Evolutionary conservation across 1,284 basidiomycete genomes (phyloP).

Genomic region (Abortiporus biennis): DNA sequence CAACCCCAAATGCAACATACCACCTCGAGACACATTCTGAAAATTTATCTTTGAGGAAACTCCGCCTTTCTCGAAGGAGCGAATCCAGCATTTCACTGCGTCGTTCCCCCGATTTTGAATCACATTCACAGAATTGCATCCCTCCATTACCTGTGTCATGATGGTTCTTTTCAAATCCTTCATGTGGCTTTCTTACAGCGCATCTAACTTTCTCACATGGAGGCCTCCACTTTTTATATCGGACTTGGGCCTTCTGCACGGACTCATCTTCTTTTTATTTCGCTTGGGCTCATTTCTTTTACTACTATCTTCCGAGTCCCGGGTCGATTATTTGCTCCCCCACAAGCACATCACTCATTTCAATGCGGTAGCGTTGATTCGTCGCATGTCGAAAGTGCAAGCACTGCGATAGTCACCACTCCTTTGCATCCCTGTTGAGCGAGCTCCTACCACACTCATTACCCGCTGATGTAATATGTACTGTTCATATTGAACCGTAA

Average conservation of each 20-base stretch:
- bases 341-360: slow-evolving; percentile 6
- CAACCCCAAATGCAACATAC: slow-evolving; percentile 13
- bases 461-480: neutral
- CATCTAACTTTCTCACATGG: neutral
- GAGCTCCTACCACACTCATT: neutral
- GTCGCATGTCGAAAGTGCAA: neutral
- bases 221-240: slow-evolving; percentile 1
- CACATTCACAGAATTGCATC: slow-evolving; percentile 11
- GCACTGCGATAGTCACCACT: neutral
- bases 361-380: slow-evolving; percentile 1
- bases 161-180: too few species aligned
- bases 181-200: neutral
- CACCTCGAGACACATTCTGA: neutral
- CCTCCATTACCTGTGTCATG: slow-evolving; percentile 15
- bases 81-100: slow-evolving; percentile 16
- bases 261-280: slow-evolving; percentile 5
- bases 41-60: slow-evolving; percentile 9
- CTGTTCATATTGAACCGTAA: too few species aligned
- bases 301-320: neutral
- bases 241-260: slow-evolving; percentile 7
- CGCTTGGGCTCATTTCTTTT: slow-evolving; percentile 3
- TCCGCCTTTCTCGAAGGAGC: slow-evolving; percentile 16
- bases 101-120: slow-evolving; percentile 14
- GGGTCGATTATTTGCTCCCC: neutral
- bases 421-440: neutral